Evolutionary conservation across 306 rosid genomes (phyloP).

Genomic region (Vigna unguiculata): DNA sequence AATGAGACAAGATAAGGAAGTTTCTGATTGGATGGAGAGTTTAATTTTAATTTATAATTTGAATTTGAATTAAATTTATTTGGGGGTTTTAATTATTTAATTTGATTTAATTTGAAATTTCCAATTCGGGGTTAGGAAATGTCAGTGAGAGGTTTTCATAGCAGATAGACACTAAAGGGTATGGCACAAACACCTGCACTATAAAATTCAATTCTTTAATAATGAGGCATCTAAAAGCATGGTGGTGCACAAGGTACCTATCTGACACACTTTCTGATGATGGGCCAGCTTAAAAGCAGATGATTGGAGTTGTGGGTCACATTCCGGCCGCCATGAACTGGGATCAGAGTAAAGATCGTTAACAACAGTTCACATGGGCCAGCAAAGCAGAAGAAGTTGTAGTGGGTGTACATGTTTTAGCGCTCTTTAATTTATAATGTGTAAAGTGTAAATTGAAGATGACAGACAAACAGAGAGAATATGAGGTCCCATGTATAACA

Average conservation of each 20-base stretch:
- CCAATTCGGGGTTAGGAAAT: constrained; percentile 38
- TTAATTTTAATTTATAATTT: neutral
- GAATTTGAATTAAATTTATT: neutral
- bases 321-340: constrained; percentile 54
- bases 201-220: constrained; percentile 45
- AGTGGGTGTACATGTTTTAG: constrained; percentile 48
- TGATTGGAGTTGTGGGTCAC: constrained; percentile 59
- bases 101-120: constrained; percentile 19
- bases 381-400: constrained; percentile 48
- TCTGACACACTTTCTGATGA: constrained; percentile 49
- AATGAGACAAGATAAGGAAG: constrained; percentile 63
- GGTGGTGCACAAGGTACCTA: constrained; percentile 40
- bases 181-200: constrained; percentile 40
- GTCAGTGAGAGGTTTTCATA: constrained; percentile 44
- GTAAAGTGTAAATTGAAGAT: constrained; percentile 49
- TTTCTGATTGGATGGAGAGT: constrained; percentile 44
- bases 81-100: constrained; percentile 12
- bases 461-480: constrained; percentile 10
- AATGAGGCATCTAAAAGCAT: constrained; percentile 30
- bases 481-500: constrained; percentile 47
- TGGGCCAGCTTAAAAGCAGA: constrained; percentile 59
- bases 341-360: constrained; percentile 42
- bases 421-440: constrained; percentile 29
- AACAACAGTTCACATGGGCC: constrained; percentile 62
- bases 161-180: constrained; percentile 35